A percentile compares a stretch with the other conserved stretches of the same genome.
phyloP scores from a whole-genome alignment of 2,329 filamentous ascomycete genomes.

The Dendrostoma leiphaemia region DNA sequence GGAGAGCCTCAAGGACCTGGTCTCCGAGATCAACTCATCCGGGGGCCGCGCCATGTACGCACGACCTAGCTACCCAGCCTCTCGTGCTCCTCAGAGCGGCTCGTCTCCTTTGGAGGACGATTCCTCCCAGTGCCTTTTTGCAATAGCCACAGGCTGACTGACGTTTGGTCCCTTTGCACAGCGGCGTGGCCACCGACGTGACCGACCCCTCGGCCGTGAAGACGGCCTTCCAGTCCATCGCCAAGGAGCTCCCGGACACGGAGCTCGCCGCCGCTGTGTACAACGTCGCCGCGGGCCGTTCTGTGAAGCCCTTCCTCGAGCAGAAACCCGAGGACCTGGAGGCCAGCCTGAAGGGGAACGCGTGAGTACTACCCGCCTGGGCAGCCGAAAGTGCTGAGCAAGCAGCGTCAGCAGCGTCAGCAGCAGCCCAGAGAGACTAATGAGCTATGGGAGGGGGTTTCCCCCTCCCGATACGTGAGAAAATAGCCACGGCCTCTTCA shows the following conservation, averaged over 20 bases:
- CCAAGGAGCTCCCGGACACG: constrained; percentile 53
- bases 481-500: constrained; percentile 64
- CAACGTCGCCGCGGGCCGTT: constrained; percentile 59
- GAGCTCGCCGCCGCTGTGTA: constrained; percentile 65
- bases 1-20: constrained; percentile 63
- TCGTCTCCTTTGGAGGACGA: no score
- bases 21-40: constrained; percentile 62
- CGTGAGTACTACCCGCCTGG: constrained; percentile 46
- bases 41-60: constrained; percentile 73
- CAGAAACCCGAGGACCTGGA: constrained; percentile 49
- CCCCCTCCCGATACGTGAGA: not conserved
- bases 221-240: constrained; percentile 61
- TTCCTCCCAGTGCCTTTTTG: no score
- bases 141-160: no score
- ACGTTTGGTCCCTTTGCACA: no score
- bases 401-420: no score
- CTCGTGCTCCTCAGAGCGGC: no score
- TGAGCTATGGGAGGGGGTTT: no score
- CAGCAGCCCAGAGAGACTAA: no score
- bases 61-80: no score
- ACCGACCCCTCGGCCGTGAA: constrained; percentile 49
- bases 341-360: constrained; percentile 41
- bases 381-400: no score
- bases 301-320: constrained; percentile 58
- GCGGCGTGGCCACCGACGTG: constrained; percentile 67